Evolutionary conservation across 1,139 yeast species (phyloP), one percentile per base, ranked within the genome.

Genomic region (Debaryomycetaceae sp.): DNA sequence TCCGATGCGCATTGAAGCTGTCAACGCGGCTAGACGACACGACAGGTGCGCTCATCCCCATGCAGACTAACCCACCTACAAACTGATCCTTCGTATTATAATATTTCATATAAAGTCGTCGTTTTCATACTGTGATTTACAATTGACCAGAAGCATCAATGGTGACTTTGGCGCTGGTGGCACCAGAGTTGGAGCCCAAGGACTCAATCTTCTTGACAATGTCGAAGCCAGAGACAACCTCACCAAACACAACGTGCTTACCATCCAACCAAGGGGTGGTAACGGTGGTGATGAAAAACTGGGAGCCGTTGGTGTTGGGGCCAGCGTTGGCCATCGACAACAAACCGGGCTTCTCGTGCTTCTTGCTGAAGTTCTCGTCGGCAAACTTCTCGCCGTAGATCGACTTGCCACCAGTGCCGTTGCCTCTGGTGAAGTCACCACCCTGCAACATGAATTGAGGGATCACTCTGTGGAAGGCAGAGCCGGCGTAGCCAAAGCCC

Each of bases 251-350:
- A 65, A 88, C 96, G 82, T 91, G 98, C 74, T 83, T 83, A 62
- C 97, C 97, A 61, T 91, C 97, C 69, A 91, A 81, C 96, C 97
- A 89, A 49, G 96, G 84, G 64, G 84, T 73, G 54, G 88, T 77
- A 39, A 89, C 96, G 43, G 97, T 89, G 75, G 98, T 91, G 69
- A 91, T 78, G 79, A 91, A 91, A 75, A 91, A 91, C 73, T 91
- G 98, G 39, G 97, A 89, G 48, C 98, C 98, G 75, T 91, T 91
- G 79, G 97, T 89, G 89, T 89, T 86, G 68, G 96, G 96, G 60
- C 98, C 98, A 52, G 97, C 96, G 59, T 91, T 91, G 65, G 98
- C 98, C 98, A 91, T 91, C 52, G 96, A 85, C 61, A 91, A 78
- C 55, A 89, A 76, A 71, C 96, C 96, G 53, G 96, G 96, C 66